Evolutionary conservation across 2,329 filamentous ascomycete genomes (phyloP).

Genomic region (Thelonectria rubi): DNA sequence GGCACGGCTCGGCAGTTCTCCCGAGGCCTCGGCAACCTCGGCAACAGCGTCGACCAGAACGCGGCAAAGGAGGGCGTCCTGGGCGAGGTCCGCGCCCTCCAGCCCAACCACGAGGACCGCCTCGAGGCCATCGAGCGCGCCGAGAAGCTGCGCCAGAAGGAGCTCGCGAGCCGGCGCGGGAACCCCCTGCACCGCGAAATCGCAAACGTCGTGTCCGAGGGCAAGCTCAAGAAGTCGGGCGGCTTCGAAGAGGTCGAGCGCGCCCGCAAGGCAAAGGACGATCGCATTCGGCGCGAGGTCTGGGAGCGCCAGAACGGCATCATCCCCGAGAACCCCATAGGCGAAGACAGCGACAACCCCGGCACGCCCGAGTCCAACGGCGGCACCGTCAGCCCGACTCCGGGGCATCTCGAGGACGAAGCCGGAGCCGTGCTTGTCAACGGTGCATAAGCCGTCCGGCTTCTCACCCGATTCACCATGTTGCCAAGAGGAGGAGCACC

Average conservation of each 20-base stretch:
- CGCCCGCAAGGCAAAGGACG: conserved; percentile 84
- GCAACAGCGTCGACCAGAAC: conserved; percentile 71
- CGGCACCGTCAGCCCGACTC: conserved; percentile 28
- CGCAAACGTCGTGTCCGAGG: conserved; percentile 83
- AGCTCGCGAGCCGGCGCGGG: conserved; percentile 79
- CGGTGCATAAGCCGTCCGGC: conserved; percentile 24
- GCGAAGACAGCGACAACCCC: conserved; percentile 45
- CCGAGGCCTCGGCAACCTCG: conserved; percentile 61
- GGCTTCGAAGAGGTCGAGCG: conserved; percentile 95
- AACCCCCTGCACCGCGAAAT: conserved; percentile 87
- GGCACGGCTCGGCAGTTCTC: conserved; percentile 65
- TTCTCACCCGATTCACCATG: background rate
- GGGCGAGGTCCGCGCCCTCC: conserved; percentile 90
- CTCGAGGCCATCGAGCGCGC: conserved; percentile 97
- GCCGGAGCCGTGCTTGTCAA: conserved; percentile 28
- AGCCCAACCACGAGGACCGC: conserved; percentile 92
- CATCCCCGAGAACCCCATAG: conserved; percentile 54
- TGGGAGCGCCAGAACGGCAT: conserved; percentile 73
- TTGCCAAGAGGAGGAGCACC: background rate
- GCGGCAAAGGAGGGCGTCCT: conserved; percentile 91
- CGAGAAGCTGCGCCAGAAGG: conserved; percentile 88
- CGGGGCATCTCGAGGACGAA: conserved; percentile 13
- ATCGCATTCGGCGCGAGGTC: conserved; percentile 82
- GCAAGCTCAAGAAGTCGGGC: conserved; percentile 93
- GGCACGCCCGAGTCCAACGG: conserved; percentile 36